phyloP scores from a whole-genome alignment of 2,329 filamentous ascomycete species.

The Curvularia verruculosa region DNA sequence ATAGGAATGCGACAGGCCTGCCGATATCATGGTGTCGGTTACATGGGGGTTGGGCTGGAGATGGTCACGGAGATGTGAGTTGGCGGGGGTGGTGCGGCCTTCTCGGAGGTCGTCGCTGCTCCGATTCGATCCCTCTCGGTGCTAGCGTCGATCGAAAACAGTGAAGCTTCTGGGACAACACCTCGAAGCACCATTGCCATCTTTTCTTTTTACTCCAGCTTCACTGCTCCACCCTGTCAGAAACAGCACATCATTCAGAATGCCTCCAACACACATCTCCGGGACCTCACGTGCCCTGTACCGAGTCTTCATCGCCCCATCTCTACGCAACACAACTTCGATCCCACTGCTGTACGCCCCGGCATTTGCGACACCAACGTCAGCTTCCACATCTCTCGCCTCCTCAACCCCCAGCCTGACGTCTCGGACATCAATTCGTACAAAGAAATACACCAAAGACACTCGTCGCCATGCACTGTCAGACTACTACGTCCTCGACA shows the following conservation, averaged over 20 bases:
- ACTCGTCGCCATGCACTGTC: conserved; percentile 47
- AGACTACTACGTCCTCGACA: conserved; percentile 54
- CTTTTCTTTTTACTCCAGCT: conserved; percentile 2
- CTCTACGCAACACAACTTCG: conserved; percentile 27
- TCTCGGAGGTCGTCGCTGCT: conserved; percentile 24
- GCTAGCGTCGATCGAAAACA: conserved; percentile 12
- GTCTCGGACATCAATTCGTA: conserved; percentile 24
- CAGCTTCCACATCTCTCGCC: conserved; percentile 8
- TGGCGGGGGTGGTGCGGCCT: conserved; percentile 13
- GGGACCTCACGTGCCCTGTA: conserved; percentile 51
- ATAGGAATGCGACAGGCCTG: conserved; percentile 3
- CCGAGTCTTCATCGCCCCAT: conserved; percentile 53
- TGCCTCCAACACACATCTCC: conserved; percentile 43
- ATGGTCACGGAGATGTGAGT: conserved; percentile 16
- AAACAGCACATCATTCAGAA: conserved; percentile 8
- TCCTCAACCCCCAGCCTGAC: conserved; percentile 13
- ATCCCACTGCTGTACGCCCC: conserved; percentile 27
- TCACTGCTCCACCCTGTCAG: too few species aligned
- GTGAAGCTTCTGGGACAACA: conserved; percentile 4
- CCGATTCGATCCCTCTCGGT: conserved; percentile 25
- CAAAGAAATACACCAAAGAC: conserved; percentile 31
- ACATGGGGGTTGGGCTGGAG: conserved; percentile 24
- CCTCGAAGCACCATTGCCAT: background rate
- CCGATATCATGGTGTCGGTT: conserved; percentile 32
- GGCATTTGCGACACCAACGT: conserved; percentile 23